Percentiles rank a stretch among this genome's conserved stretches.
phyloP scores from a whole-genome alignment of 768 basidiomycete genomes.

The Tulasnella sp. region DNA sequence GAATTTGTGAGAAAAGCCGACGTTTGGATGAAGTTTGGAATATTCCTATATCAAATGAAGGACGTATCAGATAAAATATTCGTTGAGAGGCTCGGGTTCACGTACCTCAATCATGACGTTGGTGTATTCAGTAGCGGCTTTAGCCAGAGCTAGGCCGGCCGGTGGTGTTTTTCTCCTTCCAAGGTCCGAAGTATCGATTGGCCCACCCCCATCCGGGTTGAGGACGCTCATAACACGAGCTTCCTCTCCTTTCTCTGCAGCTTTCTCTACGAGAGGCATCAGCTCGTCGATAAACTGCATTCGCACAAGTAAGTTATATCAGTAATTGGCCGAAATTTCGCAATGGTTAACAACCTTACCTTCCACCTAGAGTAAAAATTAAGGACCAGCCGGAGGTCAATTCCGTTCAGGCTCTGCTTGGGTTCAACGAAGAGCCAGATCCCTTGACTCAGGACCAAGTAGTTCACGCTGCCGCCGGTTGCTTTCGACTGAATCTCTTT shows the following conservation, averaged over 20 bases:
- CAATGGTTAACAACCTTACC: not conserved
- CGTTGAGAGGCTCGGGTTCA: constrained; percentile 3
- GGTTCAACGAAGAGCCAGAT: constrained; percentile 17
- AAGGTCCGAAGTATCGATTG: constrained; percentile 10
- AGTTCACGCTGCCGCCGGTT: constrained; percentile 17
- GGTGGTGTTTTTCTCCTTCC: constrained; percentile 19
- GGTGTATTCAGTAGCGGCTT: not conserved
- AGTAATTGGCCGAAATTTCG: not conserved
- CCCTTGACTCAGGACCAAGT: constrained; percentile 19
- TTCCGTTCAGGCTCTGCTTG: constrained; percentile 18
- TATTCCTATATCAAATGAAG: constrained; percentile 6
- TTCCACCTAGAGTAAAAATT: constrained; percentile 23
- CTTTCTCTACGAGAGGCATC: constrained; percentile 18
- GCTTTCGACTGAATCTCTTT: not conserved
- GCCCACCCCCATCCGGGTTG: not conserved
- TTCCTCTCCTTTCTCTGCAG: constrained; percentile 18
- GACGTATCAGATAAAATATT: not conserved
- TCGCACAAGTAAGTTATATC: not conserved
- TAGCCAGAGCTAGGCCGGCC: not conserved
- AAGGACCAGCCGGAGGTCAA: constrained; percentile 20
- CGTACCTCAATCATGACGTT: constrained; percentile 19
- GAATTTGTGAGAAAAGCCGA: constrained; percentile 18
- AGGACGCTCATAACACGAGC: constrained; percentile 20
- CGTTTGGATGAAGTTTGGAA: not conserved
- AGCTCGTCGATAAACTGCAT: constrained; percentile 20